Percentiles rank a stretch among this genome's conserved stretches.
Conservation (phyloP, 2,329 filamentous ascomycete genomes). For the Trichoderma sp. region DNA sequence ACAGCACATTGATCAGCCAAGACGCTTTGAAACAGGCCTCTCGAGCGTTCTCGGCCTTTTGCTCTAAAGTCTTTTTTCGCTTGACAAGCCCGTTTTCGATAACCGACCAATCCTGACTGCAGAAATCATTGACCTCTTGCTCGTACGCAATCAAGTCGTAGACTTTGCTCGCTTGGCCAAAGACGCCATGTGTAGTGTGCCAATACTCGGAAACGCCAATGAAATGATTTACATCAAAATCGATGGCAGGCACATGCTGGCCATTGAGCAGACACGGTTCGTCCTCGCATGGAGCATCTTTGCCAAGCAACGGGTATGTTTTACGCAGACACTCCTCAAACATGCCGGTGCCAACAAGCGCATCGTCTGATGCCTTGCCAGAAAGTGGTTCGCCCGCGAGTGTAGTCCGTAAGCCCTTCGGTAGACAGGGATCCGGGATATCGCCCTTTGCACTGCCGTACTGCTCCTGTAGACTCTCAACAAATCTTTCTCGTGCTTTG, state of each 20-base stretch:
- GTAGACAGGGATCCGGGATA: constrained; percentile 89
- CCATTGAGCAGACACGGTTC: constrained; percentile 88
- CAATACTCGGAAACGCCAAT: constrained; percentile 98
- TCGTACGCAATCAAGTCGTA: constrained; percentile 94
- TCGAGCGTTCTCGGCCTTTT: constrained; percentile 76
- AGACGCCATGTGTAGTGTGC: constrained; percentile 97
- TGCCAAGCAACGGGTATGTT: constrained; percentile 85
- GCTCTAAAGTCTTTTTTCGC: constrained; percentile 74
- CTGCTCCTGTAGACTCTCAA: constrained; percentile 73
- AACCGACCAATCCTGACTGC: constrained; percentile 76
- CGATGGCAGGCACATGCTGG: constrained; percentile 90
- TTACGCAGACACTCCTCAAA: constrained; percentile 83
- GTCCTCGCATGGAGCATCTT: constrained; percentile 82
- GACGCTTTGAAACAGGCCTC: constrained; percentile 97
- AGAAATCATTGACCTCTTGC: constrained; percentile 80
- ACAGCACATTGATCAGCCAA: constrained; percentile 95
- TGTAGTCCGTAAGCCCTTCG: constrained; percentile 73
- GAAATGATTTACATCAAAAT: constrained; percentile 97
- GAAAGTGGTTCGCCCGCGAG: constrained; percentile 66
- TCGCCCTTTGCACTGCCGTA: constrained; percentile 64
- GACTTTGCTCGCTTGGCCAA: constrained; percentile 75
- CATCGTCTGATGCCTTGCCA: constrained; percentile 46
- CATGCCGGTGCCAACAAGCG: constrained; percentile 78
- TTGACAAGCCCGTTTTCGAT: constrained; percentile 69
- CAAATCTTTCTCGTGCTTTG: constrained; percentile 82